A percentile compares a stretch with the other conserved stretches of the same genome.
Conservation (phyloP, 495 filamentous ascomycete genomes). For the Penicillium fimorum region DNA sequence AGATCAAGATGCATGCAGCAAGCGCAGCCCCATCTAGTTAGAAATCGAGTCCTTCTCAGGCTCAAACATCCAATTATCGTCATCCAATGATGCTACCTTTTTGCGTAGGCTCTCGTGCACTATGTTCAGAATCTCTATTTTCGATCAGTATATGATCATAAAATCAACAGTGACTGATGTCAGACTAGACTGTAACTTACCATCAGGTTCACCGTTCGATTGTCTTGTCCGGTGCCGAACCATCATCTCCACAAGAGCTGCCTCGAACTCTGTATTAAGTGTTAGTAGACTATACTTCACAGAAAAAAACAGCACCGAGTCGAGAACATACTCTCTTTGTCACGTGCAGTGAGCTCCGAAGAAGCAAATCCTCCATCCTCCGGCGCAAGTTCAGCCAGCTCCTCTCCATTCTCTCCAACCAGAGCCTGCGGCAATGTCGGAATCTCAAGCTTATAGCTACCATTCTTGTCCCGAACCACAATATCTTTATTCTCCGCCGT, state of each 20-base stretch:
- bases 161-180: neutral
- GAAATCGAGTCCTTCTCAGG: conserved; percentile 53
- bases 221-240: conserved; percentile 62
- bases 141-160: neutral
- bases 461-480: conserved; percentile 71
- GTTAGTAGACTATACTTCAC: conserved; percentile 5
- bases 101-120: conserved; percentile 68
- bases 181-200: conserved; percentile 40
- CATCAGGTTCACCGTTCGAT: conserved; percentile 62
- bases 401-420: conserved; percentile 54
- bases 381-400: conserved; percentile 41
- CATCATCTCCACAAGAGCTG: conserved; percentile 50
- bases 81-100: conserved; percentile 69
- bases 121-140: conserved; percentile 65
- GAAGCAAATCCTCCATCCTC: conserved; percentile 19
- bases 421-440: conserved; percentile 53
- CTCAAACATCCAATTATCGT: conserved; percentile 93
- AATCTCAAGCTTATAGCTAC: conserved; percentile 69
- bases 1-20: conserved; percentile 18
- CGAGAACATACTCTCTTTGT: conserved; percentile 48
- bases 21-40: conserved; percentile 12
- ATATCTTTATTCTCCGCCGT: conserved; percentile 62
- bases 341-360: conserved; percentile 33
- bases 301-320: neutral
- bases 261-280: conserved; percentile 41